Evolutionary conservation across 1,139 yeast species (phyloP).

Genomic region (Fermentozyma sake): DNA sequence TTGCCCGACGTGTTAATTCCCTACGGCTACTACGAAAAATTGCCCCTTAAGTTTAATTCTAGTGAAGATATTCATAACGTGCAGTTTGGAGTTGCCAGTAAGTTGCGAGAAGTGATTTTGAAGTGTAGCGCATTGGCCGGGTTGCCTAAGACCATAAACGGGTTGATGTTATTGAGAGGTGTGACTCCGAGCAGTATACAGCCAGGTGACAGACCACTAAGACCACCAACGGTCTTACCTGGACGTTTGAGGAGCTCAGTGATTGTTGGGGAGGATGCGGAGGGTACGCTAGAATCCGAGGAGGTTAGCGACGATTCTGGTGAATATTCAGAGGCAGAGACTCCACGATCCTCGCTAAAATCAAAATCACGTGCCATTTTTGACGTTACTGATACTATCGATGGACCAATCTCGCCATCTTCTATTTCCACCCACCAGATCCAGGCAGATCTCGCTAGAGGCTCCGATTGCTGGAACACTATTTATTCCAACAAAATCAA

Average conservation of each 20-base stretch:
- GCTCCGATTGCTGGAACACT: constrained; percentile 66
- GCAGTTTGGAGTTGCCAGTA: constrained; percentile 44
- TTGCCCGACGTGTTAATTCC: constrained; percentile 44
- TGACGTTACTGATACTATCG: constrained; percentile 34
- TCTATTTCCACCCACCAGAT: constrained; percentile 28
- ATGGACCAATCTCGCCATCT: constrained; percentile 36
- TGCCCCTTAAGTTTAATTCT: constrained; percentile 35
- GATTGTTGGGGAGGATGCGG: constrained; percentile 38
- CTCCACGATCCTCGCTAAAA: constrained; percentile 2
- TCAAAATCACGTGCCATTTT: too few relatives aligned
- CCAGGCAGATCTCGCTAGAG: constrained; percentile 37
- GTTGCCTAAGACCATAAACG: constrained; percentile 78
- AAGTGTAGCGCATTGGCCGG: constrained; percentile 80
- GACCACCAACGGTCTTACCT: constrained; percentile 29
- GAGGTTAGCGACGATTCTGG: constrained; percentile 30
- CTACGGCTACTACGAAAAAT: constrained; percentile 33
- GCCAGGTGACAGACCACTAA: constrained; percentile 25
- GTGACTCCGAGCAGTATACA: constrained; percentile 55
- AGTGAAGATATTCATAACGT: constrained; percentile 33
- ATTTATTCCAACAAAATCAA: constrained; percentile 72
- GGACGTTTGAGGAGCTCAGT: constrained; percentile 36
- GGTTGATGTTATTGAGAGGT: constrained; percentile 60
- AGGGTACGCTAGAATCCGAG: too few relatives aligned
- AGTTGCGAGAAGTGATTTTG: constrained; percentile 70
- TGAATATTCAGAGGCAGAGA: constrained; percentile 5